Evolutionary conservation across 441 rosid species (phyloP).

Genomic region (Omphalea diandra): DNA sequence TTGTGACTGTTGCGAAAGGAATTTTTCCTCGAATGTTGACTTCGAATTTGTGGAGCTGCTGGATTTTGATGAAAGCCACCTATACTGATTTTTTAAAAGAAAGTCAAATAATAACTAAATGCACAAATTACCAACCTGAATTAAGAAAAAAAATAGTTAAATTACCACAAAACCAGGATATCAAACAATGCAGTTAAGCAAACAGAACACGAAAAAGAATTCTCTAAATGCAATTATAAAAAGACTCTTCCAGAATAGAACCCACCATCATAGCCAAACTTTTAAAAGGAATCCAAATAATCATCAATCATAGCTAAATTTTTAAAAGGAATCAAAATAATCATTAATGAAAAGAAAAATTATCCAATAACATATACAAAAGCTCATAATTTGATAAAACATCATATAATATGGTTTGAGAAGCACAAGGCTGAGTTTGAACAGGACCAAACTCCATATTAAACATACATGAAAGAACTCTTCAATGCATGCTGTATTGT

Average conservation of each 20-base stretch:
- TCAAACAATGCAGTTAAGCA: conserved; percentile 4
- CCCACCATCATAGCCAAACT: not conserved
- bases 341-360: not conserved
- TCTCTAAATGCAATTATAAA: no score
- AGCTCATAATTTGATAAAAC: not conserved
- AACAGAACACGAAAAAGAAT: not conserved
- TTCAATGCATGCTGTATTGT: not conserved
- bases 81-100: conserved; percentile 65
- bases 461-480: not conserved
- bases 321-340: not conserved
- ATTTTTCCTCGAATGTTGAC: conserved; percentile 95
- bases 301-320: no score
- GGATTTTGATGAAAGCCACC: conserved; percentile 98
- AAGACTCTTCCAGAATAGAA: no score
- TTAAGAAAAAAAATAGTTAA: conserved; percentile 3
- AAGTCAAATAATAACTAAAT: conserved; percentile 28
- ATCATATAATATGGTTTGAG: not conserved
- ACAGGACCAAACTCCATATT: not conserved
- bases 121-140: conserved; percentile 16
- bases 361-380: not conserved
- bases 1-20: conserved; percentile 89
- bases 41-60: conserved; percentile 53
- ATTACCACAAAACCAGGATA: not conserved
- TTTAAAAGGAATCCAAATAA: no score
- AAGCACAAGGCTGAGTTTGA: not conserved